These are phyloP conservation scores for Cynara cardunculus DNA, from an alignment of 129 eudicot species.

Conservation along the genomic window DNA sequence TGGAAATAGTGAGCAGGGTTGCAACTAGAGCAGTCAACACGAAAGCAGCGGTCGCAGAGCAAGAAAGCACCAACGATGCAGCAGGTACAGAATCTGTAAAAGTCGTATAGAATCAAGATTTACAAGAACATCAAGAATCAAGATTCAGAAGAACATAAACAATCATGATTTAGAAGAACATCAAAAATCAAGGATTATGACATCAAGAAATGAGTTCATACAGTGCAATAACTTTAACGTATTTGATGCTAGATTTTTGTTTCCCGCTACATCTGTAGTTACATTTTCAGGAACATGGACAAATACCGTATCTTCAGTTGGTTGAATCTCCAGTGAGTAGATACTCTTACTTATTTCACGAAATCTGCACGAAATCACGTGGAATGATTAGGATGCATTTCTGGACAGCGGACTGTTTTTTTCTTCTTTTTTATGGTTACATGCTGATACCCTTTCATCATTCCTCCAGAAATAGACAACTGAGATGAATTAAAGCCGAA, in stretches of 20 bases:
- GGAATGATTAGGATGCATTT: not conserved
- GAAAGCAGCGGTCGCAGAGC: slow-evolving; percentile 61
- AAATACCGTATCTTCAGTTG: slow-evolving; percentile 36
- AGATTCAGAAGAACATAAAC: too few species aligned
- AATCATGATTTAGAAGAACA: not conserved
- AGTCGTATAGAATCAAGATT: not conserved
- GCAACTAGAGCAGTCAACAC: slow-evolving; percentile 57
- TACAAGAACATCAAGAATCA: not conserved
- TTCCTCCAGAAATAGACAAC: slow-evolving; percentile 65
- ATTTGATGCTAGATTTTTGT: slow-evolving; percentile 67
- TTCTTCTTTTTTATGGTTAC: not conserved
- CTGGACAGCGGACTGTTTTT: not conserved
- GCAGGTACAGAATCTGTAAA: slow-evolving; percentile 64
- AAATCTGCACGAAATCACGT: slow-evolving; percentile 46
- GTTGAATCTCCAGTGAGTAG: slow-evolving; percentile 47
- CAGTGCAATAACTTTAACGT: slow-evolving; percentile 69
- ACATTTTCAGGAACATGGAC: slow-evolving; percentile 70
- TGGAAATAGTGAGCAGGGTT: slow-evolving; percentile 72
- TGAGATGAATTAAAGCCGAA: slow-evolving; percentile 81
- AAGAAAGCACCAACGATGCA: slow-evolving; percentile 52
- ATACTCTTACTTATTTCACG: slow-evolving; percentile 49
- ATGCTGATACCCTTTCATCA: slow-evolving; percentile 40
- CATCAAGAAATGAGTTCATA: slow-evolving; percentile 32
- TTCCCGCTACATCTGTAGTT: slow-evolving; percentile 87
- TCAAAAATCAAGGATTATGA: not conserved